These are phyloP conservation scores for Oryza nivara DNA, from an alignment of 176 grass and related monocot genomes.

Conservation along the genomic window DNA sequence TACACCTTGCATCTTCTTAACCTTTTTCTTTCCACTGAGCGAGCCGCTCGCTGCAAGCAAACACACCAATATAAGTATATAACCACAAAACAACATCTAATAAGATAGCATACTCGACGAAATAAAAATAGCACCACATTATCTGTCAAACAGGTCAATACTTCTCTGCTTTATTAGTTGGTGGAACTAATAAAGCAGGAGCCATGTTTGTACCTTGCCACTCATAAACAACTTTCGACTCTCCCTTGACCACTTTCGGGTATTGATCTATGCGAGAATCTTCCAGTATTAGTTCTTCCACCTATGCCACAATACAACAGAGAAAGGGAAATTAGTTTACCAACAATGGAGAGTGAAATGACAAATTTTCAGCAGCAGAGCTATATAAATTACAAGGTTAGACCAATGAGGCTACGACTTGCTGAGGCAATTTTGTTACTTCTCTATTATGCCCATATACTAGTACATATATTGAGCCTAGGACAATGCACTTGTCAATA, in stretches of 20 bases:
- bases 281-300: conserved; percentile 84
- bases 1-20: conserved; percentile 47
- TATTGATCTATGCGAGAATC: conserved; percentile 96
- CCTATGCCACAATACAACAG: conserved; percentile 48
- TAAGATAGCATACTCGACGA: neutral
- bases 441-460: neutral
- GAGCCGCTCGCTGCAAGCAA: conserved; percentile 57
- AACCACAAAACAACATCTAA: neutral
- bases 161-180: neutral
- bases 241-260: conserved; percentile 89
- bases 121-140: neutral
- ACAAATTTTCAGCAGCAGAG: neutral
- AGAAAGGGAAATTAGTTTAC: conserved; percentile 10
- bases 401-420: too few relatives aligned
- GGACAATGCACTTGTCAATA: neutral
- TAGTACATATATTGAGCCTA: neutral
- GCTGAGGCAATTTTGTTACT: too few relatives aligned
- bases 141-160: neutral
- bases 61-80: neutral
- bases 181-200: neutral
- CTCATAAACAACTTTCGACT: conserved; percentile 80
- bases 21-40: conserved; percentile 49
- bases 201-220: conserved; percentile 78
- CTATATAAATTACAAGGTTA: neutral
- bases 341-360: neutral